phyloP scores from a whole-genome alignment of 805 yeast genomes.

The Schwanniomyces polymorphus region DNA sequence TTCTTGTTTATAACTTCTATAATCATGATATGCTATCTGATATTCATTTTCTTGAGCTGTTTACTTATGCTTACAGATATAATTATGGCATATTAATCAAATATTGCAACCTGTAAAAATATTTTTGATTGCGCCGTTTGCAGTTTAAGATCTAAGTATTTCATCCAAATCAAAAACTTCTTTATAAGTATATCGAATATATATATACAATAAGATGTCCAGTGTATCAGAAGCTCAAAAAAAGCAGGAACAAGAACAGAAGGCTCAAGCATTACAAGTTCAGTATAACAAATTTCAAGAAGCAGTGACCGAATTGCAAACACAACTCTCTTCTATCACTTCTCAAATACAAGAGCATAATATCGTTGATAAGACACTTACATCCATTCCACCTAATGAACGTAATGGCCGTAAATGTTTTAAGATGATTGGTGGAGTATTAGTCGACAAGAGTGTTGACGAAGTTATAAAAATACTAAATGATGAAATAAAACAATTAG shows the following conservation, averaged over 20 bases:
- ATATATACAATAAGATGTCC: background rate
- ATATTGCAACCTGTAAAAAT: background rate
- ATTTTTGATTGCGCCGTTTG: background rate
- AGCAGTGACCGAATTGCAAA: slow-evolving; percentile 35
- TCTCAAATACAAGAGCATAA: slow-evolving; percentile 41
- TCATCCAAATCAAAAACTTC: background rate
- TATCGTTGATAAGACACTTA: slow-evolving; percentile 42
- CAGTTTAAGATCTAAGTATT: background rate
- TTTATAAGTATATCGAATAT: background rate
- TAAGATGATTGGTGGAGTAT: slow-evolving; percentile 92
- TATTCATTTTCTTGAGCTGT: too few species aligned
- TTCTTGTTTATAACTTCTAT: too few species aligned
- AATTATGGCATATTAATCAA: background rate
- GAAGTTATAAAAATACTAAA: slow-evolving; percentile 52
- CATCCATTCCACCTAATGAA: slow-evolving; percentile 30
- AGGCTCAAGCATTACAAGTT: slow-evolving; percentile 40
- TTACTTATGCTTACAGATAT: too few species aligned
- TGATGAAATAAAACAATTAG: slow-evolving; percentile 21
- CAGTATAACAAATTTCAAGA: slow-evolving; percentile 43
- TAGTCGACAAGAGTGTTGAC: slow-evolving; percentile 79
- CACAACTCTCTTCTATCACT: slow-evolving; percentile 32
- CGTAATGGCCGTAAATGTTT: slow-evolving; percentile 69
- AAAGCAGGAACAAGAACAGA: slow-evolving; percentile 24
- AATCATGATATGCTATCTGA: too few species aligned
- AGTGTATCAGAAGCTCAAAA: slow-evolving; percentile 11